These are phyloP conservation scores for Paradendryphiella salina DNA, from an alignment of 2,329 filamentous ascomycete genomes.

Conservation along the genomic window DNA sequence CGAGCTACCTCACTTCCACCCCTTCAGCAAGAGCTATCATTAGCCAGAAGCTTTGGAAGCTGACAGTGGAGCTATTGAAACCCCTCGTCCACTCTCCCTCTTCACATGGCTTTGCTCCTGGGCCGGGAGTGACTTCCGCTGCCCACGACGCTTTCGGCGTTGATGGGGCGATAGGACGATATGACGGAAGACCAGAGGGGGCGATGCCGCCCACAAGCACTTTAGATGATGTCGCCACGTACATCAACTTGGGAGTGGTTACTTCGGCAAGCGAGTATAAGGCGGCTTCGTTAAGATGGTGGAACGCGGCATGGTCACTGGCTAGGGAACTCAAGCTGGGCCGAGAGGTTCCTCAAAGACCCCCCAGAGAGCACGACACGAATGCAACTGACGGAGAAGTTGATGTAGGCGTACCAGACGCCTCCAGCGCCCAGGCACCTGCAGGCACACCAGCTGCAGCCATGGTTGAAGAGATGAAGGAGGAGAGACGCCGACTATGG, in stretches of 20 bases:
- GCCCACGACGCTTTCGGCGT: constrained; percentile 78
- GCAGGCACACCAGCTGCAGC: constrained; percentile 41
- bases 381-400: constrained; percentile 44
- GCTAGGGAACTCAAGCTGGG: constrained; percentile 85
- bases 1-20: constrained; percentile 77
- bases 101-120: constrained; percentile 57
- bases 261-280: constrained; percentile 85
- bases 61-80: constrained; percentile 81
- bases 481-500: constrained; percentile 87
- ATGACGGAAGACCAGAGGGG: constrained; percentile 52
- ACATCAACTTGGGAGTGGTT: constrained; percentile 86
- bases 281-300: constrained; percentile 86
- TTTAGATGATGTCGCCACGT: constrained; percentile 86
- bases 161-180: constrained; percentile 60
- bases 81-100: constrained; percentile 79
- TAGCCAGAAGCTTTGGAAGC: constrained; percentile 83
- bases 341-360: constrained; percentile 72
- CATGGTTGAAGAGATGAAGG: constrained; percentile 59
- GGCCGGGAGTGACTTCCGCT: constrained; percentile 68
- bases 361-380: constrained; percentile 40
- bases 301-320: constrained; percentile 89
- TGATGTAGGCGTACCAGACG: constrained; percentile 41
- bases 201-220: constrained; percentile 62
- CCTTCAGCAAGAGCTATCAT: constrained; percentile 80
- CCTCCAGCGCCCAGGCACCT: constrained; percentile 32